A percentile compares a stretch with the other conserved stretches of the same genome.
Evolutionary conservation across 352 stramenopile species (phyloP).

Genomic region (Aphanomyces astaci): DNA sequence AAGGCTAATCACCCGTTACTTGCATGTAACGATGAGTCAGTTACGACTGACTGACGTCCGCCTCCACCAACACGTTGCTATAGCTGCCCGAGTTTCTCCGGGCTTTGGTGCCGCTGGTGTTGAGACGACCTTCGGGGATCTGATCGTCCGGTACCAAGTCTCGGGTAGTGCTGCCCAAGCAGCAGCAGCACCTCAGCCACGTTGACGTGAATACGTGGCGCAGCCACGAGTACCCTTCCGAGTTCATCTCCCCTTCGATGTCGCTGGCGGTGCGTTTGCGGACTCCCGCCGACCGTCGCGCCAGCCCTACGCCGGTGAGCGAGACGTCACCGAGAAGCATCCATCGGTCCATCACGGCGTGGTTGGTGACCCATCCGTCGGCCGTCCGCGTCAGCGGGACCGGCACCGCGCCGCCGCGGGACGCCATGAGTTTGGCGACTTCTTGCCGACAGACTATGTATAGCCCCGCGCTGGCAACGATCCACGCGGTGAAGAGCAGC

Average conservation of each 20-base stretch:
- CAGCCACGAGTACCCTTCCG: constrained; percentile 33
- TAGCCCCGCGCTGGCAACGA: constrained; percentile 60
- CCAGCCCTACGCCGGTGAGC: constrained; percentile 50
- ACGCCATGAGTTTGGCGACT: constrained; percentile 74
- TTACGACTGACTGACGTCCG: constrained; percentile 26
- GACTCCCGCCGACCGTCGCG: constrained; percentile 39
- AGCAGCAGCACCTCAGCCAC: constrained; percentile 36
- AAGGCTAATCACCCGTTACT: too few relatives aligned
- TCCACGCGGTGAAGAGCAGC: constrained; percentile 68
- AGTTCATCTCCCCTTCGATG: constrained; percentile 20
- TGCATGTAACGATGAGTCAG: too few relatives aligned
- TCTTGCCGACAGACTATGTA: constrained; percentile 77
- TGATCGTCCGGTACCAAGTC: constrained; percentile 18
- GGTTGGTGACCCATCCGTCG: constrained; percentile 73
- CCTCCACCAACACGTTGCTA: constrained; percentile 60
- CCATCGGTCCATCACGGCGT: constrained; percentile 73
- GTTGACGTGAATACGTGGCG: constrained; percentile 32
- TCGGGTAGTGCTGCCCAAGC: constrained; percentile 27
- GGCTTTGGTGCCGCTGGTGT: constrained; percentile 45
- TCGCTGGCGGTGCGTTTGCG: constrained; percentile 39
- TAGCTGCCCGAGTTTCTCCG: constrained; percentile 71
- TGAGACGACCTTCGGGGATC: constrained; percentile 64
- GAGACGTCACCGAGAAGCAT: constrained; percentile 74
- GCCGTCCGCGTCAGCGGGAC: constrained; percentile 67
- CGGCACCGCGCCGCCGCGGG: constrained; percentile 61